These are phyloP conservation scores for Scheffersomyces segobiensis DNA, from an alignment of 1,139 yeast genomes.

Conservation along the genomic window DNA sequence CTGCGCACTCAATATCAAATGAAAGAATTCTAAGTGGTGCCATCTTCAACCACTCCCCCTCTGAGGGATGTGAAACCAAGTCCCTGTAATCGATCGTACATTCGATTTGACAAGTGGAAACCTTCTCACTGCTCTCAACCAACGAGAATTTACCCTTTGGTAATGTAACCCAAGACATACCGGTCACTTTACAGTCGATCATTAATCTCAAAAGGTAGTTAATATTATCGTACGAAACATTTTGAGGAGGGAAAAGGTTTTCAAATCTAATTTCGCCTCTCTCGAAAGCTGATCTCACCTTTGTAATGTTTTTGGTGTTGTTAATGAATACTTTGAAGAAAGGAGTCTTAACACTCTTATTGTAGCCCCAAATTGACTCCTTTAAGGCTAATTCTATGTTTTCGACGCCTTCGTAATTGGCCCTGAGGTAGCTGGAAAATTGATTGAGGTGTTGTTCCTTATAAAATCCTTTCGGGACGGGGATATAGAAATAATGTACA, in stretches of 20 bases:
- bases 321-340: slow-evolving; percentile 73
- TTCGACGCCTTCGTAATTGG: slow-evolving; percentile 57
- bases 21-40: slow-evolving; percentile 94
- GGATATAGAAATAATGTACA: slow-evolving; percentile 86
- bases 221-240: slow-evolving; percentile 84
- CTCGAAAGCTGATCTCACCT: slow-evolving; percentile 78
- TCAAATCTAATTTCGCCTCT: slow-evolving; percentile 75
- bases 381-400: slow-evolving; percentile 65
- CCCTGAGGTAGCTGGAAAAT: slow-evolving; percentile 51
- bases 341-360: slow-evolving; percentile 74
- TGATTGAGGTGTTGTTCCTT: slow-evolving; percentile 50
- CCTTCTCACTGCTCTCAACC: slow-evolving; percentile 34
- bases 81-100: slow-evolving; percentile 67
- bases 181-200: slow-evolving; percentile 90
- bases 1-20: slow-evolving; percentile 98
- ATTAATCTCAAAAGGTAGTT: slow-evolving; percentile 82
- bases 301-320: slow-evolving; percentile 65
- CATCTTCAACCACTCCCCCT: slow-evolving; percentile 90
- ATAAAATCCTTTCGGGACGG: slow-evolving; percentile 80
- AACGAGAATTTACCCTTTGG: slow-evolving; percentile 71
- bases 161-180: slow-evolving; percentile 96
- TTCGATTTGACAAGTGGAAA: slow-evolving; percentile 86
- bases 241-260: slow-evolving; percentile 56
- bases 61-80: slow-evolving; percentile 78
- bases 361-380: slow-evolving; percentile 93